Evolutionary conservation across 139 green algal species (phyloP), one percentile per base, ranked within the genome.

Genomic region (Tetradesmus obliquus): DNA sequence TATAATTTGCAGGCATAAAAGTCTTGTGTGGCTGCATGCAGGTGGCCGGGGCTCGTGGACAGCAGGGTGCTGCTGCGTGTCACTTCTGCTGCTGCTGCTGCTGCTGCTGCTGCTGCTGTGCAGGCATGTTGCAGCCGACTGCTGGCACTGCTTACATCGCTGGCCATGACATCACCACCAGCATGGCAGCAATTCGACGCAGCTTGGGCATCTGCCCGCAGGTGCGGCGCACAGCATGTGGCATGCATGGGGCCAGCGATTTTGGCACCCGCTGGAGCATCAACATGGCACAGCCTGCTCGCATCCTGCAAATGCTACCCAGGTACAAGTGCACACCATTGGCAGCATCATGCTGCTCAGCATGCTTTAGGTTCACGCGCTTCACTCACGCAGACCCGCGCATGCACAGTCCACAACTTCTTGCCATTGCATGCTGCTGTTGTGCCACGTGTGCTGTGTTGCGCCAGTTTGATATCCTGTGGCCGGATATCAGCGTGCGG

Each of bases 401-500:
- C 32, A 45, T 45, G 32, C 32, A 45, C 32, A 45, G 32, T 45
- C 32, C 32, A 45, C 32, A 76, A 9, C 3, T 24, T 3, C n/a
- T 24, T 24, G 17, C 12, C 5, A 24, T 24, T 17, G 5, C 17
- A 3, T 76, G 66, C 66, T 76, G 66, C 66, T 76, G 66, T 19
- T 12, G 32, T 45, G 32, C 32, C 32, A 45, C 32, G 32, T 45
- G 32, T 45, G 32, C 32, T 45, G 32, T 76, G 66, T 13, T 76
- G 13, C 5, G 66, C 66, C 97, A 99, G 94, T 98, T 97, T 89
- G 97, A 99, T 91, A 95, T 99, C 24, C 95, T 98, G 92, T 98
- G 97, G 96, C 96, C 96, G 1, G 93, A 97, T 55, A 93, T 99
- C n/a, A 97, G 95, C 0, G 97, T 97, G 54, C 55, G 79, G 24